These are phyloP conservation scores for Emiliania huxleyi DNA, from an alignment of 78 protist genomes.

Conservation along the genomic window DNA sequence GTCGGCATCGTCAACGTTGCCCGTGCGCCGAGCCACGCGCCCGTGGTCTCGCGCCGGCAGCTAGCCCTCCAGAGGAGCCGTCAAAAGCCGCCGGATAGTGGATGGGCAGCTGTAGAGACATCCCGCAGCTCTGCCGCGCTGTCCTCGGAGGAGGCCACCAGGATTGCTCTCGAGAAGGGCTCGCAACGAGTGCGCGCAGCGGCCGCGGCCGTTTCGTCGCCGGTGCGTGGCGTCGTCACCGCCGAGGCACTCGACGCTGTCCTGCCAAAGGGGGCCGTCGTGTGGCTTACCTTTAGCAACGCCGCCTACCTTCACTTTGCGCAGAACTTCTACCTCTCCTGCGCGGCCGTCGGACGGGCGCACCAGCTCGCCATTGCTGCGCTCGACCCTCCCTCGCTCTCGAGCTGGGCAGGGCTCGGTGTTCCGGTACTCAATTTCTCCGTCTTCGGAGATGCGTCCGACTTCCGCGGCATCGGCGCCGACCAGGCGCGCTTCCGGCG, in stretches of 20 bases:
- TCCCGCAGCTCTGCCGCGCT: neutral
- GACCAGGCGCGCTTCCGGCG: slow-evolving; percentile 9
- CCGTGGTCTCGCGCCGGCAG: neutral
- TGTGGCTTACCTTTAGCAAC: neutral
- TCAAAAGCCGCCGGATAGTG: neutral
- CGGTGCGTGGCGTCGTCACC: neutral
- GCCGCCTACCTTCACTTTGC: neutral
- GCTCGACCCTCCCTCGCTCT: neutral
- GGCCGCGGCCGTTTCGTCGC: neutral
- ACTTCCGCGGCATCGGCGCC: neutral
- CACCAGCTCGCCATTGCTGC: neutral
- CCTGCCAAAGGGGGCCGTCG: neutral
- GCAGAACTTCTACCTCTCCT: neutral
- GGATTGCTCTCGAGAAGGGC: neutral
- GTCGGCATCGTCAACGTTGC: neutral
- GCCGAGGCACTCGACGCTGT: neutral
- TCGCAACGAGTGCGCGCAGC: neutral
- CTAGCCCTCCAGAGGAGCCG: too few species aligned
- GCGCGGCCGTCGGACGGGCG: neutral
- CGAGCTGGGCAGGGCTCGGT: neutral
- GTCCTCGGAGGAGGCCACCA: slow-evolving; percentile 3
- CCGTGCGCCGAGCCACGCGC: neutral
- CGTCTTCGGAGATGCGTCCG: neutral
- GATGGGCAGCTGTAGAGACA: neutral
- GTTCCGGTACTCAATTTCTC: neutral